Percentiles rank a stretch among this genome's conserved stretches.
Evolutionary conservation across 2,329 filamentous ascomycete species (phyloP).

Genomic region (Sarocladium kiliense): DNA sequence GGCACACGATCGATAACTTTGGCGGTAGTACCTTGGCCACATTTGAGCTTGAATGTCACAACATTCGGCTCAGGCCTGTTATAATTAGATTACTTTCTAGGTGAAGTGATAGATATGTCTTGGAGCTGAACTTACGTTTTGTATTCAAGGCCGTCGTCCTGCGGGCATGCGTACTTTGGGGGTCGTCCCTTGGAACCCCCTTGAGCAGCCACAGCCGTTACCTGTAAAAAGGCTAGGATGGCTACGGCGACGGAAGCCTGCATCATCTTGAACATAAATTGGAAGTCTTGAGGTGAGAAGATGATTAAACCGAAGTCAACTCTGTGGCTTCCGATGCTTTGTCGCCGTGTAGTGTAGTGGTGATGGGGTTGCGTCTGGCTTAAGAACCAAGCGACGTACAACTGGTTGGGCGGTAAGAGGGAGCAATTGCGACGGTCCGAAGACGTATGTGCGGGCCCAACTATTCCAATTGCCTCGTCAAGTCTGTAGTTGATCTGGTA

Average conservation of each 20-base stretch:
- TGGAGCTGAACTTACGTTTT: background rate
- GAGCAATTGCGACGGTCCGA: too few species aligned
- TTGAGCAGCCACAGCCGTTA: background rate
- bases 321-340: too few species aligned
- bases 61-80: constrained; percentile 2
- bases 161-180: background rate
- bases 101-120: background rate
- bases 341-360: too few species aligned
- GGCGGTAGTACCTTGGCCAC: constrained; percentile 4
- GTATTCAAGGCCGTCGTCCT: background rate
- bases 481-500: too few species aligned
- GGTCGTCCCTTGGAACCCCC: constrained; percentile 3
- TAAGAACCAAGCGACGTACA: too few species aligned
- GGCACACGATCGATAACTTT: background rate
- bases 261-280: background rate
- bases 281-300: too few species aligned
- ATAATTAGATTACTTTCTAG: background rate
- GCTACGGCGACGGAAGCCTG: background rate
- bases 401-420: too few species aligned
- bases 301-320: too few species aligned
- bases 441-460: too few species aligned
- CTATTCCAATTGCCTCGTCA: too few species aligned
- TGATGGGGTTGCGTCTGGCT: too few species aligned
- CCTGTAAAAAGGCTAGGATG: background rate
- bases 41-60: constrained; percentile 2